These are phyloP conservation scores for Monosporozyma aquatica DNA, from an alignment of 805 yeast species.

Conservation along the genomic window DNA sequence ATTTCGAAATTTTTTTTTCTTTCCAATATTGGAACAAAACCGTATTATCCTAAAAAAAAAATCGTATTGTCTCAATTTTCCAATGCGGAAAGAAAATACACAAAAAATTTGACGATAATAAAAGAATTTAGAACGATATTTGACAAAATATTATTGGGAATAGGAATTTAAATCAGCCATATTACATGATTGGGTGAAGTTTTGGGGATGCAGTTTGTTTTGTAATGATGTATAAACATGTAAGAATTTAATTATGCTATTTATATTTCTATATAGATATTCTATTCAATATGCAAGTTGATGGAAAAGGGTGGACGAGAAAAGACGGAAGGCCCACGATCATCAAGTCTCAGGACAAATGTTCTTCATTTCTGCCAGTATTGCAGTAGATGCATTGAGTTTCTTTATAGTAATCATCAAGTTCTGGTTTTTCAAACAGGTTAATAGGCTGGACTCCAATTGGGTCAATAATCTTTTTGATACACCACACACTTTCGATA, in stretches of 20 bases:
- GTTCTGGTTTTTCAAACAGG: conserved; percentile 14
- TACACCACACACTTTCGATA: conserved; percentile 41
- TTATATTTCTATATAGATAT: background rate
- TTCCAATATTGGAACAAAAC: background rate
- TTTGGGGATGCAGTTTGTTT: background rate
- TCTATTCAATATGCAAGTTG: too few relatives aligned
- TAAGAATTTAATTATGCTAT: background rate
- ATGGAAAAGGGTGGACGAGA: too few relatives aligned
- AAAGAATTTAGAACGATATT: background rate
- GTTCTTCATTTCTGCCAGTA: conserved; percentile 10
- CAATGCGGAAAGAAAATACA: background rate
- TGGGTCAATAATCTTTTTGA: conserved; percentile 24
- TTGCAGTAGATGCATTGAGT: conserved; percentile 9
- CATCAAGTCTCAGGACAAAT: background rate
- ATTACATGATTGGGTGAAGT: background rate
- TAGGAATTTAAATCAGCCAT: background rate
- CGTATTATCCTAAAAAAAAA: background rate
- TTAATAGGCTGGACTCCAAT: conserved; percentile 21
- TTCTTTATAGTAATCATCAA: conserved; percentile 15
- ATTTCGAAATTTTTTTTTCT: background rate
- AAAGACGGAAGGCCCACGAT: too few relatives aligned
- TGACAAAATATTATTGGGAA: conserved; percentile 1
- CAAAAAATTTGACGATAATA: conserved; percentile 1
- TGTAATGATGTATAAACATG: background rate
- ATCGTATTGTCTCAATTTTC: background rate